Evolutionary conservation across 106 monocot genomes (phyloP).

Genomic region (Xerophyta viscosa): DNA sequence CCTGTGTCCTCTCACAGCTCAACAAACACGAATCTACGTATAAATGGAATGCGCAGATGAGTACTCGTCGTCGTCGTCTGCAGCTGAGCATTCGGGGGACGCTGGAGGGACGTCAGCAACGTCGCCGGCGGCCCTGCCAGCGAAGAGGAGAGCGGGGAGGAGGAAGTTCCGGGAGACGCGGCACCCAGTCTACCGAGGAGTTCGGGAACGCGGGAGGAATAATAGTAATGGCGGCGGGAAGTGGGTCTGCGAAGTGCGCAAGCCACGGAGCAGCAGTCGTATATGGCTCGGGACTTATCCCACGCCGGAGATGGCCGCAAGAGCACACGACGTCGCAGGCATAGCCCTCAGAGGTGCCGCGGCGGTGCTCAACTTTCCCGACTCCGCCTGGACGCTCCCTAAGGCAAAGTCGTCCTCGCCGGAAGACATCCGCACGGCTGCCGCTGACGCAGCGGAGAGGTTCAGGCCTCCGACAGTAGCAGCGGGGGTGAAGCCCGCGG

Average conservation of each 20-base stretch:
- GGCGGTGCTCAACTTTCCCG: slow-evolving; percentile 45
- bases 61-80: neutral
- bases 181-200: slow-evolving; percentile 37
- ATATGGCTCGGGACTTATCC: slow-evolving; percentile 56
- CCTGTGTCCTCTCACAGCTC: no score
- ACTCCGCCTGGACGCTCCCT: slow-evolving; percentile 32
- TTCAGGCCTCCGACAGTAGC: neutral
- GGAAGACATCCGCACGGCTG: slow-evolving; percentile 30
- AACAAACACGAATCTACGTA: no score
- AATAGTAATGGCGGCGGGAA: slow-evolving; percentile 36
- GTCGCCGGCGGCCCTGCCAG: neutral
- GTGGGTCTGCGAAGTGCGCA: slow-evolving; percentile 70
- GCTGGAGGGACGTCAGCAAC: neutral
- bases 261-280: slow-evolving; percentile 24
- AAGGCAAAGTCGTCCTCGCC: slow-evolving; percentile 6
- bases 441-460: slow-evolving; percentile 20
- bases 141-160: slow-evolving; percentile 30
- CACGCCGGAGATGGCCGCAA: slow-evolving; percentile 43
- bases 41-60: no score
- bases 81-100: neutral
- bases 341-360: slow-evolving; percentile 36
- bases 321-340: slow-evolving; percentile 51
- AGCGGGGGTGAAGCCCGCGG: neutral
- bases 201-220: slow-evolving; percentile 25
- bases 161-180: slow-evolving; percentile 43